Conservation (phyloP, 2,329 filamentous ascomycete genomes). For the Torrubiellomyces zombiae region DNA sequence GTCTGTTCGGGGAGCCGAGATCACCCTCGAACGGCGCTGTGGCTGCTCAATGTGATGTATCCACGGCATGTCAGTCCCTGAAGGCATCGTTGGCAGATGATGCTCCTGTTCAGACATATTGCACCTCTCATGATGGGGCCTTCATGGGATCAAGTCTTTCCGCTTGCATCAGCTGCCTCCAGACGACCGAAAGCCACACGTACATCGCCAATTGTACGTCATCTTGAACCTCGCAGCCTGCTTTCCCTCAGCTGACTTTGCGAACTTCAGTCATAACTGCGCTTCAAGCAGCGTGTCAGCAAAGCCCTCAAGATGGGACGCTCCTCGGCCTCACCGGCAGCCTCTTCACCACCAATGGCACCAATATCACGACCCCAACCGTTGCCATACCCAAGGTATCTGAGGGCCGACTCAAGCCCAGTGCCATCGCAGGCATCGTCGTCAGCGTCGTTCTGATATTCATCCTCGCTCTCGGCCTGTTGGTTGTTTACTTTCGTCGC, state of each 20-base stretch:
- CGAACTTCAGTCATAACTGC: constrained; percentile 33
- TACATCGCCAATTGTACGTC: constrained; percentile 34
- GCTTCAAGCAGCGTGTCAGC: constrained; percentile 29
- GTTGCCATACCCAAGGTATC: constrained; percentile 11
- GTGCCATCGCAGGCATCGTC: constrained; percentile 36
- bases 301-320: constrained; percentile 21
- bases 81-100: constrained; percentile 19
- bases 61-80: constrained; percentile 23
- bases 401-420: constrained; percentile 21
- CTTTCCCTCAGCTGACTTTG: too few species aligned
- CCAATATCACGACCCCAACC: constrained; percentile 23
- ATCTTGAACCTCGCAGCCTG: too few species aligned
- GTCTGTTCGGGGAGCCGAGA: constrained; percentile 21
- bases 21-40: constrained; percentile 13
- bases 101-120: too few species aligned
- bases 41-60: constrained; percentile 26
- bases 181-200: constrained; percentile 19
- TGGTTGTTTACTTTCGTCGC: constrained; percentile 30
- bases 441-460: constrained; percentile 27
- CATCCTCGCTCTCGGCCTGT: constrained; percentile 23
- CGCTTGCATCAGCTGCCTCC: constrained; percentile 25
- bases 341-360: constrained; percentile 19
- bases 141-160: constrained; percentile 16
- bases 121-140: constrained; percentile 17
- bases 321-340: constrained; percentile 23